A percentile compares a stretch with the other conserved stretches of the same genome.
Evolutionary conservation across 768 basidiomycete species (phyloP).

Genomic region (Mycena venus): DNA sequence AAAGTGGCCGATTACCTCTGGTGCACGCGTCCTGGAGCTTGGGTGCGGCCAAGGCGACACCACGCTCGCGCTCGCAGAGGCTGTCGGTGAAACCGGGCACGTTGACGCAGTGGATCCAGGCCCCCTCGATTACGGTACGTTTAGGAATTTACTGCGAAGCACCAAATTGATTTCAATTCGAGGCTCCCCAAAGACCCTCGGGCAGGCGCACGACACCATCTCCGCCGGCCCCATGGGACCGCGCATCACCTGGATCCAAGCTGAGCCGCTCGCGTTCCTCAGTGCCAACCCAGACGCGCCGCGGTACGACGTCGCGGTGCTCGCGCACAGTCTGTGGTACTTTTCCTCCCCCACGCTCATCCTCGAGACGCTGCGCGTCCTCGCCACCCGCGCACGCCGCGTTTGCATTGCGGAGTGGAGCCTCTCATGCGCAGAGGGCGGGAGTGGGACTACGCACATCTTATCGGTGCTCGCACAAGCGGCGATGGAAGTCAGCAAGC

Average conservation of each 20-base stretch:
- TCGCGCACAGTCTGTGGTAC: constrained; percentile 56
- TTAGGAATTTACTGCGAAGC: background rate
- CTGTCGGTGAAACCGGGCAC: constrained; percentile 49
- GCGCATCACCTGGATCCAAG: constrained; percentile 50
- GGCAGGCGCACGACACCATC: constrained; percentile 51
- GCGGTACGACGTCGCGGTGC: constrained; percentile 48
- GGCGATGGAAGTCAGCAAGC: constrained; percentile 48
- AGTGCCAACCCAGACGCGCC: constrained; percentile 24
- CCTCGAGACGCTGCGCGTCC: constrained; percentile 41
- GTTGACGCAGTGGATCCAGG: constrained; percentile 57
- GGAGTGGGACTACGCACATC: constrained; percentile 45
- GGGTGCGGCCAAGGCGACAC: constrained; percentile 59
- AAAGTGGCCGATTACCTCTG: constrained; percentile 44
- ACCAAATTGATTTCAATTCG: background rate
- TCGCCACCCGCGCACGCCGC: constrained; percentile 38
- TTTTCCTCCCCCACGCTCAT: constrained; percentile 50
- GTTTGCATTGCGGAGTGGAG: constrained; percentile 52
- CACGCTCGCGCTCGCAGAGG: constrained; percentile 50
- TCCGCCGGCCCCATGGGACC: constrained; percentile 43
- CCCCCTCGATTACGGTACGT: constrained; percentile 49
- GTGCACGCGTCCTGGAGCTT: constrained; percentile 51
- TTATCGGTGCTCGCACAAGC: constrained; percentile 53
- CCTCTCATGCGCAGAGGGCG: constrained; percentile 34
- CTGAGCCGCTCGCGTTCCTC: constrained; percentile 46
- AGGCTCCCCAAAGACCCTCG: constrained; percentile 53